Evolutionary conservation across 148 eudicot genomes (phyloP).

Genomic region (Diospyros kaki): DNA sequence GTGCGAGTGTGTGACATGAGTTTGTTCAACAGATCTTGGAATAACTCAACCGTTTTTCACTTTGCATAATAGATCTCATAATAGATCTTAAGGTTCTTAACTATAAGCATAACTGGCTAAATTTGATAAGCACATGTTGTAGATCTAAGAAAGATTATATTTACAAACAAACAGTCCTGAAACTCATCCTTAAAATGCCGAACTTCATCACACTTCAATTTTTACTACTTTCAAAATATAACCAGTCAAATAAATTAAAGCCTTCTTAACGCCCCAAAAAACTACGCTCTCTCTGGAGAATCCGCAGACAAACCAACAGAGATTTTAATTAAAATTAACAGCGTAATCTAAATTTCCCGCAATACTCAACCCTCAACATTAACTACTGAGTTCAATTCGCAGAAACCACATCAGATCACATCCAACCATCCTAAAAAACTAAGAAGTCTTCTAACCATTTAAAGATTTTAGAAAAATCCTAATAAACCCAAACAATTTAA

Average conservation of each 20-base stretch:
- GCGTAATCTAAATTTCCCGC: no score
- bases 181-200: background rate
- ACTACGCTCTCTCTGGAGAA: background rate
- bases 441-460: no score
- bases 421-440: background rate
- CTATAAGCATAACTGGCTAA: background rate
- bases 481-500: background rate
- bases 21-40: background rate
- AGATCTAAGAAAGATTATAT: background rate
- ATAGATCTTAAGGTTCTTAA: background rate
- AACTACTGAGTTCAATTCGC: no score
- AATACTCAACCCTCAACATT: no score
- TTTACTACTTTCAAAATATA: slow-evolving; percentile 2
- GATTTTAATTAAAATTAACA: no score
- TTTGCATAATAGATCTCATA: background rate
- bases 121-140: no score
- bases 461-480: no score
- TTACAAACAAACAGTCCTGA: background rate
- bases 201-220: background rate
- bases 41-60: background rate
- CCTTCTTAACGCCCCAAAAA: background rate
- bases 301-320: no score
- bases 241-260: background rate
- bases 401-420: background rate
- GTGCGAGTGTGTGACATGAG: no score